Evolutionary conservation across 176 grass and related monocot genomes (phyloP).

Genomic region (Bonia amplexicaulis): DNA sequence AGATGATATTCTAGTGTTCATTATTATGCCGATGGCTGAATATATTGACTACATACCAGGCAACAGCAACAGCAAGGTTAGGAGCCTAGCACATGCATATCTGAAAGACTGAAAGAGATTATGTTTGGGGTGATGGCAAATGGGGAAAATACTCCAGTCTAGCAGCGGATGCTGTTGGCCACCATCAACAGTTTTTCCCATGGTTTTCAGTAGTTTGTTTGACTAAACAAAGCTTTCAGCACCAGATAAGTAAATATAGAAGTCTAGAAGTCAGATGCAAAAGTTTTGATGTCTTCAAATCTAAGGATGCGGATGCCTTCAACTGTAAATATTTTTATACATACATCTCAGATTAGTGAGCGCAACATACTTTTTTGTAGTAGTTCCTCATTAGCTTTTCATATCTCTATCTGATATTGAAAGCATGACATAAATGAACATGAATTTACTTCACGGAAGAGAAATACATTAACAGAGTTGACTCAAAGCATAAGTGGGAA

Average conservation of each 20-base stretch:
- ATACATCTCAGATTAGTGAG: neutral
- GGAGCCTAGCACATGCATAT: neutral
- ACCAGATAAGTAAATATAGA: neutral
- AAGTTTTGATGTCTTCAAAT: neutral
- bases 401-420: neutral
- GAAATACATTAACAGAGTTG: neutral
- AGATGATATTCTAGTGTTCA: slow-evolving; percentile 1
- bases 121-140: neutral
- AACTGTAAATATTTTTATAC: no score
- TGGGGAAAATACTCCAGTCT: neutral
- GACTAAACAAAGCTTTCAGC: neutral
- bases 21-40: neutral
- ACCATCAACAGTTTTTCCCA: neutral
- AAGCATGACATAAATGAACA: neutral
- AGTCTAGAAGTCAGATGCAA: neutral
- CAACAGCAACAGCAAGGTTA: neutral
- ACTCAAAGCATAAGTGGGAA: neutral
- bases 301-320: neutral
- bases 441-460: neutral
- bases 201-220: neutral
- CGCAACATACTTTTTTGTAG: no score
- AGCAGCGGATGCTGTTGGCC: neutral
- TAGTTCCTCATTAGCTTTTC: neutral
- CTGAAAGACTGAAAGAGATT: neutral
- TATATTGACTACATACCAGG: neutral